phyloP scores from a whole-genome alignment of 2,329 filamentous ascomycete genomes.

The Fusarium continuum region DNA sequence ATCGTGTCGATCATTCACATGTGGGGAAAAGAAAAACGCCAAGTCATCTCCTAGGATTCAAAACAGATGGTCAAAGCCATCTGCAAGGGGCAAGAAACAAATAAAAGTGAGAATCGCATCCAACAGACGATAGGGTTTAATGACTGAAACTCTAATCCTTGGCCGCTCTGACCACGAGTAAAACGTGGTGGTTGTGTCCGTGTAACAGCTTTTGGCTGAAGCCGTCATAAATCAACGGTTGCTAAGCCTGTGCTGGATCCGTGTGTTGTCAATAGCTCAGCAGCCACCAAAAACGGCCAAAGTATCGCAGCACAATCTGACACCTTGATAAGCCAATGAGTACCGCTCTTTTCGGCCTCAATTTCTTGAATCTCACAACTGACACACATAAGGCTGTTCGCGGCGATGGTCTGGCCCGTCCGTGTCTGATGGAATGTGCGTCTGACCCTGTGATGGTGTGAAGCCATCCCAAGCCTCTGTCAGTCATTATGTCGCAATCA shows the following conservation, averaged over 20 bases:
- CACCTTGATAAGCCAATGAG: not conserved
- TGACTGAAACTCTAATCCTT: not conserved
- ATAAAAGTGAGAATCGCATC: not conserved
- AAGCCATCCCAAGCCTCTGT: not conserved
- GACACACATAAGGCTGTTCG: not conserved
- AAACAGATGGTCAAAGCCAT: not conserved
- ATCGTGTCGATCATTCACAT: not conserved
- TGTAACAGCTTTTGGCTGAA: not conserved
- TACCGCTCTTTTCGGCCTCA: not conserved
- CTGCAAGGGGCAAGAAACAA: not conserved
- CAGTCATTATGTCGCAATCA: not conserved
- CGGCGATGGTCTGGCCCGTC: not conserved
- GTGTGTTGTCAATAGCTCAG: not conserved
- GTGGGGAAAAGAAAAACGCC: not conserved
- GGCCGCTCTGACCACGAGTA: not conserved
- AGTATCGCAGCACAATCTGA: not conserved
- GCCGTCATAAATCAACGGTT: not conserved
- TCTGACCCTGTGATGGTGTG: not conserved
- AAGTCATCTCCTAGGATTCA: not conserved
- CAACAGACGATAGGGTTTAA: not conserved
- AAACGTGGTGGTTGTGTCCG: not conserved
- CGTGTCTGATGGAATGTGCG: not conserved
- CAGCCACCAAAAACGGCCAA: constrained; percentile 1
- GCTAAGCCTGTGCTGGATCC: not conserved
- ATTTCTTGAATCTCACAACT: not conserved